These are phyloP conservation scores for Acer saccharum DNA, from an alignment of 345 rosid genomes.

Conservation along the genomic window DNA sequence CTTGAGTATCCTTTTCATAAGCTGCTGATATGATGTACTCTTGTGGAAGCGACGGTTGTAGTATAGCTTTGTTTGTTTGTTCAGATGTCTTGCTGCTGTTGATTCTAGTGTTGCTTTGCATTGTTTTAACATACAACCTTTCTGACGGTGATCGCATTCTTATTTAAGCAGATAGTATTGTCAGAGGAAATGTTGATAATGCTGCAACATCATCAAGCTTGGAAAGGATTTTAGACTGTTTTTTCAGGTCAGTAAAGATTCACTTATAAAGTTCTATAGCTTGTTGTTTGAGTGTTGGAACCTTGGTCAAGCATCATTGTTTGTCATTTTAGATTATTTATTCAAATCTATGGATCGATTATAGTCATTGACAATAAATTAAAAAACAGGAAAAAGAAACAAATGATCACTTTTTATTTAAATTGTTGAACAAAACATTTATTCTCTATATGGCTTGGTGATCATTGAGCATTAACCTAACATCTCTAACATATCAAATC, in stretches of 20 bases:
- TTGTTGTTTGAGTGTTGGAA: constrained; percentile 39
- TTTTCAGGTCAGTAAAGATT: constrained; percentile 46
- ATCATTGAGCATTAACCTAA: too few species aligned
- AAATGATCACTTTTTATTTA: too few species aligned
- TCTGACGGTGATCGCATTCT: neutral
- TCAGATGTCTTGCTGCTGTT: too few species aligned
- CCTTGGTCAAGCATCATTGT: neutral
- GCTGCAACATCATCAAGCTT: constrained; percentile 26
- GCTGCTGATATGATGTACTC: too few species aligned
- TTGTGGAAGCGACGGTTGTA: too few species aligned
- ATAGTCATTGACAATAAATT: too few species aligned
- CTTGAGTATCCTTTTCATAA: too few species aligned
- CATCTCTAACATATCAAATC: neutral
- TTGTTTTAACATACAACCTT: neutral
- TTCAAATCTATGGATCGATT: neutral
- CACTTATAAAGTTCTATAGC: neutral
- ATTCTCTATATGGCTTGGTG: neutral
- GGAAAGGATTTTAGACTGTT: constrained; percentile 51
- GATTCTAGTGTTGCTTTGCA: constrained; percentile 9
- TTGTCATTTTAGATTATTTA: neutral
- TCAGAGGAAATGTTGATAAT: too few species aligned
- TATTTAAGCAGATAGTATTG: constrained; percentile 40
- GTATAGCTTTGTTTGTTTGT: too few species aligned
- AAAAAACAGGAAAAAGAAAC: too few species aligned
- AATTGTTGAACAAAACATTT: too few species aligned